Evolutionary conservation across 768 basidiomycete genomes (phyloP), one percentile per base, ranked within the genome.

Genomic region (Cystofilobasidium ferigula): DNA sequence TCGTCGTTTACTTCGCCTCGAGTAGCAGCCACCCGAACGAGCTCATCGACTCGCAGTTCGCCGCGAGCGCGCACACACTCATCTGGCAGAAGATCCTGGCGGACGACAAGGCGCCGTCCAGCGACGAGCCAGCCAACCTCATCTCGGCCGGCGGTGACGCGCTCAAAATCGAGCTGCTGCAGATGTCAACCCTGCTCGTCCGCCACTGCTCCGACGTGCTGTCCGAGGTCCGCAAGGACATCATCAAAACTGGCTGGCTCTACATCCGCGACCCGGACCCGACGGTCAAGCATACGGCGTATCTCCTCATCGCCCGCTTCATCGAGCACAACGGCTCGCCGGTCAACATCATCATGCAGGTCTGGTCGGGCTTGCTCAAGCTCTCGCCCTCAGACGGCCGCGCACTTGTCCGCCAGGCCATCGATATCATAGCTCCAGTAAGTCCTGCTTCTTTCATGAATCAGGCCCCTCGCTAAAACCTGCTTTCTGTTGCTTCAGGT

Each of bases 171-270:
- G 95, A 98, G 75, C 80, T 95, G 22, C 80, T 97, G 45, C 86
- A 93, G 71, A 78, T 98, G 72, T 91, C 93, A 7, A 90, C 87
- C 0, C 80, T 90, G 38, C 81, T 99, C 68, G 86, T 98, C 5
- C 87, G 93, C 67, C 81, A 86, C 71, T 92, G 89, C 70, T 82
- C 85, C 2, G 78, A 83, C n/a, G 76, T 89, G n/a, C 80, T 95
- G 48, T 84, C 83, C 66, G 86, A 89, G 53, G 83, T 82, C 42
- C 84, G 87, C 76, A 97, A 92, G 74, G 89, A 93, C 67, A 85
- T 98, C 70, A 92, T 97, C 78, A 88, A 87, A 74, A 87, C 87
- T 64, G 89, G 90, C 24, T 97, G 91, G 91, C 82, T 86, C 71
- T 88, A 86, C 71, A 88, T 93, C 70, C 82, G 81, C 8, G 60